Percentiles rank a stretch among this genome's conserved stretches.
Evolutionary conservation across 768 basidiomycete species (phyloP).

Genomic region (Aureoboletus auriporus): DNA sequence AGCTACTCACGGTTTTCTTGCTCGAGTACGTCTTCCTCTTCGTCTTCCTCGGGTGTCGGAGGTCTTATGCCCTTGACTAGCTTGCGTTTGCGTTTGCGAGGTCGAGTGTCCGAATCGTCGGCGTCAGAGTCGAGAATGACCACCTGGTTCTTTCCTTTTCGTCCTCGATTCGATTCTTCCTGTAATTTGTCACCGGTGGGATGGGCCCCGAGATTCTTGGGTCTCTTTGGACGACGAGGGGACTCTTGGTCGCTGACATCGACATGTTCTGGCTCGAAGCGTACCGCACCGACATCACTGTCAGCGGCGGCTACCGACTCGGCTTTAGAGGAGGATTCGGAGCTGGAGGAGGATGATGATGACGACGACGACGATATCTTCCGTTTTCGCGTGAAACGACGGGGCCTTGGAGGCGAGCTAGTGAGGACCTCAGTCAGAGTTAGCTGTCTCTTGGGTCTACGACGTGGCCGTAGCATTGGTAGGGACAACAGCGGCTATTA

Average conservation of each 20-base stretch:
- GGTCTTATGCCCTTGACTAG: constrained; percentile 42
- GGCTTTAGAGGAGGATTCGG: neutral
- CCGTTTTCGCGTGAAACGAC: constrained; percentile 14
- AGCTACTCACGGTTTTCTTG: constrained; percentile 50
- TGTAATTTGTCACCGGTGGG: constrained; percentile 21
- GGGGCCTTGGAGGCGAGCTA: neutral
- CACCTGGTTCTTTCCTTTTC: constrained; percentile 17
- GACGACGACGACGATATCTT: neutral
- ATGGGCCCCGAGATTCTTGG: constrained; percentile 11
- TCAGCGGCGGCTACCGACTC: constrained; percentile 22
- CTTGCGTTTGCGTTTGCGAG: constrained; percentile 36
- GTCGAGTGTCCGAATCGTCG: constrained; percentile 20
- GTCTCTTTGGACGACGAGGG: constrained; percentile 23
- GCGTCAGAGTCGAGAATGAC: constrained; percentile 32
- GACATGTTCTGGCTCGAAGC: constrained; percentile 37
- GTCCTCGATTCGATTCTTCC: constrained; percentile 16
- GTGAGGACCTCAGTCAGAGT: constrained; percentile 37
- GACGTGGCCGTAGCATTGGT: no score
- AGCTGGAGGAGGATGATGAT: neutral
- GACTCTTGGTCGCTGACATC: constrained; percentile 25
- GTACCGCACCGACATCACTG: constrained; percentile 49
- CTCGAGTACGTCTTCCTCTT: constrained; percentile 35
- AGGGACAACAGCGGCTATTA: neutral
- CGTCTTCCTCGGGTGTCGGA: constrained; percentile 41
- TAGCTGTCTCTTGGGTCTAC: constrained; percentile 29